These are phyloP conservation scores for Trichoderma virens DNA, from an alignment of 495 filamentous ascomycete species.

Conservation along the genomic window DNA sequence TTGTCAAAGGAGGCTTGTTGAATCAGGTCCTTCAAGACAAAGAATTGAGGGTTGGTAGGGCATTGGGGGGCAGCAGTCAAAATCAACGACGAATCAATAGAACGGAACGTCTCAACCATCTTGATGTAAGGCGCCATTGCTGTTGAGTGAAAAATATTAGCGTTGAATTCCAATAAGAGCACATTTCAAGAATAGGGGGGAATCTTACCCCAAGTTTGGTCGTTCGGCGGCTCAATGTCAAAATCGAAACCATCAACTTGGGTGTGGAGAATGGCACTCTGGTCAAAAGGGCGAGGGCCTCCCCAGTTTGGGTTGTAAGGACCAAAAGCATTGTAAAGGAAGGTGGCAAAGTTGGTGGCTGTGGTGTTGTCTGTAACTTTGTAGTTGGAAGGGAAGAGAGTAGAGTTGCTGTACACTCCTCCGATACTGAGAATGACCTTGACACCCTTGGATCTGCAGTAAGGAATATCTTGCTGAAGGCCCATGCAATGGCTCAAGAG, in stretches of 20 bases:
- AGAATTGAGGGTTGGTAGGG: slow-evolving; percentile 42
- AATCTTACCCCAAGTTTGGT: slow-evolving; percentile 24
- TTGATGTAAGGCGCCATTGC: slow-evolving; percentile 25
- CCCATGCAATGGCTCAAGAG: slow-evolving; percentile 34
- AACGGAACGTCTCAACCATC: slow-evolving; percentile 47
- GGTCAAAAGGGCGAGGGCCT: slow-evolving; percentile 55
- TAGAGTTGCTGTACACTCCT: slow-evolving; percentile 27
- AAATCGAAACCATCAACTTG: slow-evolving; percentile 63
- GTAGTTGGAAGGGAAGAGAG: slow-evolving; percentile 29
- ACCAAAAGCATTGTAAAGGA: slow-evolving; percentile 61
- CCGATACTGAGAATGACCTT: slow-evolving; percentile 60
- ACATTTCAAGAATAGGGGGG: slow-evolving; percentile 22
- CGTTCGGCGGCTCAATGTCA: slow-evolving; percentile 57
- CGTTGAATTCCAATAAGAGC: slow-evolving; percentile 11
- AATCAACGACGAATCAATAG: slow-evolving; percentile 33
- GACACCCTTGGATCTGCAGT: slow-evolving; percentile 56
- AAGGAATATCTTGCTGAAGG: slow-evolving; percentile 46
- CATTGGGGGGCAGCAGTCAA: slow-evolving; percentile 64
- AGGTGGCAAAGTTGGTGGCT: slow-evolving; percentile 50
- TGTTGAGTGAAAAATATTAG: slow-evolving; percentile 1
- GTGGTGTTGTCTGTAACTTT: slow-evolving; percentile 40
- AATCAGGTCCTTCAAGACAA: slow-evolving; percentile 48
- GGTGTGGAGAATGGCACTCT: slow-evolving; percentile 29
- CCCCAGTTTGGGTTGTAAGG: slow-evolving; percentile 31
- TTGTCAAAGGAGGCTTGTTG: slow-evolving; percentile 48